phyloP scores from a whole-genome alignment of 2,329 filamentous ascomycete species.

The Aspergillus glaucus region DNA sequence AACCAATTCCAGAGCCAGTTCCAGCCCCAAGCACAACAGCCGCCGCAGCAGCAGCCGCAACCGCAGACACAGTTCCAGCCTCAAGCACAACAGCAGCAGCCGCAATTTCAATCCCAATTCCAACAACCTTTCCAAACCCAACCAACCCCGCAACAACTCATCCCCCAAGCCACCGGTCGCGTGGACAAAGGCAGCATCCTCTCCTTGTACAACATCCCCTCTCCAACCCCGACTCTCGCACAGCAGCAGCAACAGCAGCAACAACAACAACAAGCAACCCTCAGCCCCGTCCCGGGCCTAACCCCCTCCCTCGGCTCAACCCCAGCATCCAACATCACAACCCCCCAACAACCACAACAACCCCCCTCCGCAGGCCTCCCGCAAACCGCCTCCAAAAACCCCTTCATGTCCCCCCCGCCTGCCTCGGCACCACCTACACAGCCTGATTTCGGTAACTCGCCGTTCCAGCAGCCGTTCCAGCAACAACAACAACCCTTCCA shows the following conservation, averaged over 20 bases:
- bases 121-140: constrained; percentile 9
- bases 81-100: constrained; percentile 5
- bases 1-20: constrained; percentile 14
- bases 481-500: background rate
- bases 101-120: constrained; percentile 1
- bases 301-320: constrained; percentile 15
- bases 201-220: constrained; percentile 41
- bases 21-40: constrained; percentile 13
- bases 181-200: constrained; percentile 44
- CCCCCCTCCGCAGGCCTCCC: constrained; percentile 14
- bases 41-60: constrained; percentile 6
- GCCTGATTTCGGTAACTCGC: background rate
- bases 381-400: constrained; percentile 19
- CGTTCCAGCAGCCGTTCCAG: background rate
- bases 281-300: constrained; percentile 16
- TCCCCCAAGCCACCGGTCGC: constrained; percentile 36
- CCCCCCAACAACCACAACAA: constrained; percentile 12
- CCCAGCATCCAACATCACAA: constrained; percentile 6
- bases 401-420: constrained; percentile 13
- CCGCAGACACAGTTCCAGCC: background rate
- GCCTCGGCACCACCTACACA: background rate
- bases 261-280: constrained; percentile 13
- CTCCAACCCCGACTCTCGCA: constrained; percentile 29
- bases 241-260: constrained; percentile 26
- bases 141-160: constrained; percentile 22